Evolutionary conservation across 345 rosid genomes (phyloP).

Genomic region (Eucalyptus marginata): DNA sequence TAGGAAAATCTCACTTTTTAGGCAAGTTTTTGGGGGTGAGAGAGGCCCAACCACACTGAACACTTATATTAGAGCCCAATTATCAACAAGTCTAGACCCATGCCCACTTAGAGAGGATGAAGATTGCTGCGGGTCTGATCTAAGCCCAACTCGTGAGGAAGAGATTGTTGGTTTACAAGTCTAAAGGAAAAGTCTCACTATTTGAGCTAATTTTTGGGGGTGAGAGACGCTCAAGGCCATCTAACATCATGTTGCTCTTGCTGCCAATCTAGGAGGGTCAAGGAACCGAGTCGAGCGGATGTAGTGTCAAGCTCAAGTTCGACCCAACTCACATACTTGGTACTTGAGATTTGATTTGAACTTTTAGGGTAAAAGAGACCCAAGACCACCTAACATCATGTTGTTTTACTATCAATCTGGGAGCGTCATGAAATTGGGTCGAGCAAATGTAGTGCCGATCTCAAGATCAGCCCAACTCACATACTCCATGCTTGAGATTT

Average conservation of each 20-base stretch:
- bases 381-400: too few species aligned
- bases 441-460: too few species aligned
- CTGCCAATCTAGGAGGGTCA: accelerated
- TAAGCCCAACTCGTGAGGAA: accelerated
- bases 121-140: background rate
- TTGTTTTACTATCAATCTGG: too few species aligned
- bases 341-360: too few species aligned
- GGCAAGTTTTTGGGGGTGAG: background rate
- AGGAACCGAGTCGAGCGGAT: background rate
- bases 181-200: background rate
- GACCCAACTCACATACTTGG: accelerated
- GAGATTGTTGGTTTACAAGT: too few species aligned
- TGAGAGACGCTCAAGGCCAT: accelerated
- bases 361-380: background rate
- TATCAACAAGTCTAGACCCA: background rate
- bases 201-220: accelerated
- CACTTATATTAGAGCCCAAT: background rate
- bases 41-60: background rate
- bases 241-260: background rate
- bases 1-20: background rate
- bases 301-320: background rate
- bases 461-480: too few species aligned
- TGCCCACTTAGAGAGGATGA: accelerated
- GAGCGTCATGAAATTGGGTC: too few species aligned
- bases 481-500: too few species aligned